Evolutionary conservation across 176 grass and related monocot species (phyloP).

Genomic region (Musa schizocarpa): DNA sequence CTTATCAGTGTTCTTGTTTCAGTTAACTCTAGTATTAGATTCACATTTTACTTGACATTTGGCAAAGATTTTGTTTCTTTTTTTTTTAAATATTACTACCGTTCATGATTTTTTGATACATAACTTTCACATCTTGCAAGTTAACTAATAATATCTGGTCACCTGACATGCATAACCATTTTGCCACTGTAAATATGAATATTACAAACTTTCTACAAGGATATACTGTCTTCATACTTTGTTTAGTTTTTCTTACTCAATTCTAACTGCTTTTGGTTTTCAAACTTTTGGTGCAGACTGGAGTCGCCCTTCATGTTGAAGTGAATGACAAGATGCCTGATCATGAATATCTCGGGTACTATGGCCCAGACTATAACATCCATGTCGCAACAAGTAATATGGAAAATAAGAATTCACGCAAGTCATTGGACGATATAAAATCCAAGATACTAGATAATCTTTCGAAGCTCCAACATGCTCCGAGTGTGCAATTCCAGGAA

Average conservation of each 20-base stretch:
- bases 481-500: background rate
- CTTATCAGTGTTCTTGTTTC: too few relatives aligned
- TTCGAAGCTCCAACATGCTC: background rate
- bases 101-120: too few relatives aligned
- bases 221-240: background rate
- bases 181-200: too few relatives aligned
- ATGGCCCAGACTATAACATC: constrained; percentile 71
- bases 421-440: background rate
- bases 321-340: constrained; percentile 58
- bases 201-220: background rate
- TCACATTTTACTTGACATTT: too few relatives aligned
- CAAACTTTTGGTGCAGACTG: background rate
- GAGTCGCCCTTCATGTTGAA: background rate
- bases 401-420: constrained; percentile 67
- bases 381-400: constrained; percentile 79
- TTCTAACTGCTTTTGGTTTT: background rate
- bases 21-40: too few relatives aligned
- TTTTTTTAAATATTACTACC: too few relatives aligned
- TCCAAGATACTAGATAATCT: background rate
- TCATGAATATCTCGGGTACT: constrained; percentile 75
- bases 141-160: too few relatives aligned
- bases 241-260: background rate
- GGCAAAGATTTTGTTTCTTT: too few relatives aligned
- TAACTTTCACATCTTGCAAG: too few relatives aligned
- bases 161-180: too few relatives aligned